These are phyloP conservation scores for Gossypium schwendimanii DNA, from an alignment of 441 rosid genomes.

Conservation along the genomic window DNA sequence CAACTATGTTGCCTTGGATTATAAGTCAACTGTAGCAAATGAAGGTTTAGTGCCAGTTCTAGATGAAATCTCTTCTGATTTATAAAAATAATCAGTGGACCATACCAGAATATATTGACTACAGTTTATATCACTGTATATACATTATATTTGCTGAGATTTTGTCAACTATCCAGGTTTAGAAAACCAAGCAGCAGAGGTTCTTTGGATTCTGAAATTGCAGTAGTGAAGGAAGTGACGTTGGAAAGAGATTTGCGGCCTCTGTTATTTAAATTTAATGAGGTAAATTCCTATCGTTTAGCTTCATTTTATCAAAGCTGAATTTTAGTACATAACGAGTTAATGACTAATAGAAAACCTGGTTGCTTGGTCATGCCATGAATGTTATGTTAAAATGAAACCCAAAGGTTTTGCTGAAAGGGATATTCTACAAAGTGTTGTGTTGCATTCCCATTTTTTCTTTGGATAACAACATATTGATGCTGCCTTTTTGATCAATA, in stretches of 20 bases:
- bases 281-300: conserved; percentile 37
- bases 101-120: not conserved
- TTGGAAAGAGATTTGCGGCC: conserved; percentile 65
- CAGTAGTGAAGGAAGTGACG: conserved; percentile 34
- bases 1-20: not conserved
- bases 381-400: not conserved
- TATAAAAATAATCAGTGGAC: not conserved
- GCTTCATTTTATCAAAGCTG: not conserved
- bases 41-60: not conserved
- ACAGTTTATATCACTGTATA: not conserved
- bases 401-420: not conserved
- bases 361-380: not conserved
- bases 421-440: not conserved
- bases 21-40: not conserved
- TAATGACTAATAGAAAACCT: not conserved
- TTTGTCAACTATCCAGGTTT: conserved; percentile 46
- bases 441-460: not conserved
- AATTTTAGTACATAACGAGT: not conserved
- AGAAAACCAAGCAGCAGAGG: conserved; percentile 45
- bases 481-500: not conserved
- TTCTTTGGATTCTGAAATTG: conserved; percentile 37
- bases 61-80: not conserved
- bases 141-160: conserved; percentile 13
- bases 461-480: not conserved
- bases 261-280: conserved; percentile 80